These are phyloP conservation scores for Gautieria morchelliformis DNA, from an alignment of 768 basidiomycete species.

Conservation along the genomic window DNA sequence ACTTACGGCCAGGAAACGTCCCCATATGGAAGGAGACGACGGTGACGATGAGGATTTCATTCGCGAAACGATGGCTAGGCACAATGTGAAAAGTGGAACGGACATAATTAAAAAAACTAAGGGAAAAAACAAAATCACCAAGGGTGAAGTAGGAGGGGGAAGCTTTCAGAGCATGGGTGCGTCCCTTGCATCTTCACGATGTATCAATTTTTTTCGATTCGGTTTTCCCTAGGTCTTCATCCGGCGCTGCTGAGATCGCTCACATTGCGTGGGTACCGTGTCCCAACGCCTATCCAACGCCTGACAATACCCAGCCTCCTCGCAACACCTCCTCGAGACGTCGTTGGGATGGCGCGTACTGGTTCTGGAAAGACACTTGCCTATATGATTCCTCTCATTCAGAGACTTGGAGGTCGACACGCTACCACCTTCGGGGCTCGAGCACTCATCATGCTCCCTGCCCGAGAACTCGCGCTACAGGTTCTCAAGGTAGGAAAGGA, in stretches of 20 bases:
- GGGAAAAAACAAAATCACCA: constrained; percentile 56
- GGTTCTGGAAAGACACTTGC: constrained; percentile 97
- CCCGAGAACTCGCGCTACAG: constrained; percentile 90
- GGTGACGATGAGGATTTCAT: constrained; percentile 40
- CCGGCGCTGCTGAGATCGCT: constrained; percentile 77
- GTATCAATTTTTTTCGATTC: constrained; percentile 4
- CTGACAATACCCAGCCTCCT: constrained; percentile 80
- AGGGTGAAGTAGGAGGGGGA: constrained; percentile 81
- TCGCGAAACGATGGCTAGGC: constrained; percentile 56
- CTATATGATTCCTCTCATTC: constrained; percentile 86
- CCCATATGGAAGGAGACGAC: constrained; percentile 9
- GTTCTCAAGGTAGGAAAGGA: constrained; percentile 92
- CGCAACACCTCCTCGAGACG: constrained; percentile 75
- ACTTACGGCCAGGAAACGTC: constrained; percentile 37
- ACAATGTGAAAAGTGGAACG: constrained; percentile 67
- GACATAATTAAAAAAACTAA: constrained; percentile 70
- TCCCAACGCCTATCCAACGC: constrained; percentile 94
- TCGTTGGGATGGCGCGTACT: constrained; percentile 97
- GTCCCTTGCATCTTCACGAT: constrained; percentile 18
- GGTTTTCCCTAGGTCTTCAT: constrained; percentile 50
- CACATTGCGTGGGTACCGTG: constrained; percentile 86
- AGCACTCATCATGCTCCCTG: constrained; percentile 82
- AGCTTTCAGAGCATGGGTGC: constrained; percentile 95
- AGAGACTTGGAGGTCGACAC: constrained; percentile 76
- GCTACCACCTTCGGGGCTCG: constrained; percentile 72